These are phyloP conservation scores for Neonectria hederae DNA, from an alignment of 2,329 filamentous ascomycete species.

Conservation along the genomic window DNA sequence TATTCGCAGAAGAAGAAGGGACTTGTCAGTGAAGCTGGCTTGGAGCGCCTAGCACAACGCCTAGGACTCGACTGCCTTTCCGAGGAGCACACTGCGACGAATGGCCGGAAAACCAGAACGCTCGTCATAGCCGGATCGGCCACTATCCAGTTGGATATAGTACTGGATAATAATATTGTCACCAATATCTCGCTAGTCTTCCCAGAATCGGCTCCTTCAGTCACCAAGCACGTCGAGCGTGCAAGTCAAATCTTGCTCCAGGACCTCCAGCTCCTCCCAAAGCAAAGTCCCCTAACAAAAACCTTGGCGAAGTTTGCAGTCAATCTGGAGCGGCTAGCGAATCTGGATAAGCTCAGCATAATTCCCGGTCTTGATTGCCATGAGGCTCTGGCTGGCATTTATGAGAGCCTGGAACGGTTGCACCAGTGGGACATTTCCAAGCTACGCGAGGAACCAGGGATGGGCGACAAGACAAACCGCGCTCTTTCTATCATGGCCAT, in stretches of 20 bases:
- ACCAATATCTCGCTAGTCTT: slow-evolving; percentile 71
- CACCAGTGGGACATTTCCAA: slow-evolving; percentile 74
- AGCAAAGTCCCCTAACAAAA: slow-evolving; percentile 74
- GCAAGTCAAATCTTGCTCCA: slow-evolving; percentile 72
- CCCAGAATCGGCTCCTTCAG: slow-evolving; percentile 65
- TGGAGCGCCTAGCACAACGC: slow-evolving; percentile 75
- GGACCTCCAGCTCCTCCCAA: slow-evolving; percentile 68
- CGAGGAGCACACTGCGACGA: slow-evolving; percentile 60
- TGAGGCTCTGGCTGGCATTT: slow-evolving; percentile 79
- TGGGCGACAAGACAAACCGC: slow-evolving; percentile 57
- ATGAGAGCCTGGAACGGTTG: slow-evolving; percentile 74
- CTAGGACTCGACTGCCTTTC: slow-evolving; percentile 73
- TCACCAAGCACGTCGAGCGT: slow-evolving; percentile 67
- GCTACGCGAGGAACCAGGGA: slow-evolving; percentile 59
- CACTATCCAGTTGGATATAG: slow-evolving; percentile 69
- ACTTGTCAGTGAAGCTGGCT: slow-evolving; percentile 76
- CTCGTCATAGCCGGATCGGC: slow-evolving; percentile 71
- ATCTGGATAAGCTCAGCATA: slow-evolving; percentile 76
- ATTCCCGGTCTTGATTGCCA: slow-evolving; percentile 77
- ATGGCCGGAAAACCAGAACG: slow-evolving; percentile 60
- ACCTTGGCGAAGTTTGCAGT: slow-evolving; percentile 74
- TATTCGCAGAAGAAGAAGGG: slow-evolving; percentile 59
- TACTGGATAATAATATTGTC: slow-evolving; percentile 69
- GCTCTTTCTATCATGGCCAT: slow-evolving; percentile 66
- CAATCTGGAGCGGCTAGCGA: slow-evolving; percentile 76